These are phyloP conservation scores for Sphaerulina musiva DNA, from an alignment of 2,329 filamentous ascomycete genomes.

Conservation along the genomic window DNA sequence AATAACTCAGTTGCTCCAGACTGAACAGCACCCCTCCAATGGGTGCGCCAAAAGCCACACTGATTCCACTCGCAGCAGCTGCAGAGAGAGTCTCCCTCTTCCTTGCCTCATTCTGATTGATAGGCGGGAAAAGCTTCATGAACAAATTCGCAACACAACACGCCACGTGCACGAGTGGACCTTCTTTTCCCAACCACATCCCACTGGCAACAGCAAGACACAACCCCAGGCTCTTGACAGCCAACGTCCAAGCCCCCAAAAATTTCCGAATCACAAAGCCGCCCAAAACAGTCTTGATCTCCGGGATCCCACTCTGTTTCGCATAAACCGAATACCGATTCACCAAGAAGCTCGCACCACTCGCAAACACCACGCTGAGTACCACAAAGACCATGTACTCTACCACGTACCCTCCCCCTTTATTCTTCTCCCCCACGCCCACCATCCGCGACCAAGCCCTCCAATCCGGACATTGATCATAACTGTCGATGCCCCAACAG, in stretches of 20 bases:
- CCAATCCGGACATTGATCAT: constrained; percentile 80
- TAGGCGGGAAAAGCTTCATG: constrained; percentile 76
- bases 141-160: constrained; percentile 94
- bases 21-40: constrained; percentile 94
- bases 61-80: constrained; percentile 85
- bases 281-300: constrained; percentile 93
- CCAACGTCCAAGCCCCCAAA: constrained; percentile 77
- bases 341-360: constrained; percentile 70
- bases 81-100: constrained; percentile 91
- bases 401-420: constrained; percentile 68
- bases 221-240: constrained; percentile 83
- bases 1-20: constrained; percentile 94
- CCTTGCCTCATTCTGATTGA: constrained; percentile 85
- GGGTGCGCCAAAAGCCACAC: constrained; percentile 86
- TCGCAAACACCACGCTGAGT: constrained; percentile 81
- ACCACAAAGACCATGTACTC: constrained; percentile 81
- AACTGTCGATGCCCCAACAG: constrained; percentile 80
- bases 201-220: constrained; percentile 88
- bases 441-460: constrained; percentile 73
- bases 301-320: constrained; percentile 90
- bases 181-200: constrained; percentile 95
- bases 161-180: constrained; percentile 88
- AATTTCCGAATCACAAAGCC: constrained; percentile 89
- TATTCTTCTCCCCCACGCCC: constrained; percentile 50
- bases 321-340: constrained; percentile 79